Conservation (phyloP, 164 flowering plant genomes). For the Nymphaea thermarum region DNA sequence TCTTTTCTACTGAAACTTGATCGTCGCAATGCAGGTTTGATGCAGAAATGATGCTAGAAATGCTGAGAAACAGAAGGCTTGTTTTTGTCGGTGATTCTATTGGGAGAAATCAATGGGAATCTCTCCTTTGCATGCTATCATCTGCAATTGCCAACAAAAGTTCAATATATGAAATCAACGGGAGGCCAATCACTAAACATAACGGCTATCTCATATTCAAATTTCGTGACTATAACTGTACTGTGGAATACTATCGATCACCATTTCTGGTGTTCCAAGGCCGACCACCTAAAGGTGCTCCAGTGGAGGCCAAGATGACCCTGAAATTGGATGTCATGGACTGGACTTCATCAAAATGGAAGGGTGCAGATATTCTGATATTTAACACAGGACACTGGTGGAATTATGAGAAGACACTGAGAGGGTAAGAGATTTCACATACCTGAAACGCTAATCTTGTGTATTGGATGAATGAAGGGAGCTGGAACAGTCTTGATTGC, state of each 20-base stretch:
- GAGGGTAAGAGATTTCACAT: conserved; percentile 39
- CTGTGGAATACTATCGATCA: conserved; percentile 89
- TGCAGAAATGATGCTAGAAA: conserved; percentile 71
- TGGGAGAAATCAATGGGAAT: conserved; percentile 99
- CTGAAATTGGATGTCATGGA: conserved; percentile 84
- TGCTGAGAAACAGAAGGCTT: conserved; percentile 51
- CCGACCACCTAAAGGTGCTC: conserved; percentile 51
- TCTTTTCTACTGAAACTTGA: not conserved
- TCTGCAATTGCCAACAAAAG: conserved; percentile 46
- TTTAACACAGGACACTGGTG: conserved; percentile 98
- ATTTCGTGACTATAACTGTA: conserved; percentile 77
- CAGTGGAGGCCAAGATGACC: conserved; percentile 34
- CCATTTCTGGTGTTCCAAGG: conserved; percentile 88
- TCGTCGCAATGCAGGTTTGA: conserved; percentile 34
- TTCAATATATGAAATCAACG: conserved; percentile 83
- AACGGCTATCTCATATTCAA: conserved; percentile 78
- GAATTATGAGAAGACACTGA: conserved; percentile 87
- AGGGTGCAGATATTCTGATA: conserved; percentile 72
- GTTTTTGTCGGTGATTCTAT: conserved; percentile 96
- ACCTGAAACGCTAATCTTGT: not conserved
- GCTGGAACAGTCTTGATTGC: not conserved
- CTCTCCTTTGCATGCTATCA: conserved; percentile 91
- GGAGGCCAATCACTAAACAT: conserved; percentile 94
- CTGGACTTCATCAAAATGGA: conserved; percentile 74
- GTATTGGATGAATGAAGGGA: not conserved